Base-by-base conservation (phyloP, 257 asterid genomes). In the Solanum rostratum region DNA sequence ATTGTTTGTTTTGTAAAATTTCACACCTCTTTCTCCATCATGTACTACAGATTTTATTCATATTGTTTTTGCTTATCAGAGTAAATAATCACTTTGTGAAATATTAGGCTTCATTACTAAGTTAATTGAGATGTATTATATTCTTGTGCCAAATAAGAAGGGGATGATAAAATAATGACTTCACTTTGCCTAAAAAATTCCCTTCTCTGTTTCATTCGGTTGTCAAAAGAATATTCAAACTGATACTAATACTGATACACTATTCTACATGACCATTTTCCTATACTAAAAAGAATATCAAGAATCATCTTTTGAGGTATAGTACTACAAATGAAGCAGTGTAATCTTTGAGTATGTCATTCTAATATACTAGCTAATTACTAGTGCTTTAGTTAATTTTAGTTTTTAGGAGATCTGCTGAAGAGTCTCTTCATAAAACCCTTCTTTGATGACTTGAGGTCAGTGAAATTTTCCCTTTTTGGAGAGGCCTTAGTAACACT, bases 391-490 rank as follows among this genome's bases (percentile, higher is more conserved):
- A n/a, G 45, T 68, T 37, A 29, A 4, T 19, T 10, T 69, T 19
- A 37, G 94, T 88, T 88, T n/a, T 89, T 87, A 19, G 87, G 88
- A 71, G 90, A 89, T 76, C 91, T 91, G 60, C 37, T 80, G 86
- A 96, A 90, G 87, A 93, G 84, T 87, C 87, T 93, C 88, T 91
- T 93, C 84, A 94, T 85, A 85, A 97, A 93, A 15, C 74, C 89
- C 27, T 86, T 95, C 80, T 91, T 92, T 84, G 70, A 18, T 73
- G 89, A 87, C 52, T 73, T 87, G 30, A 57, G 70, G 86, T 90
- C 92, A 5, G 29, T 6, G 29, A 79, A 63, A 19, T 68, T 87
- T 24, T 49, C 86, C 89, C 91, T 55, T 91, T 79, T 37, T 70
- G 74, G 84, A 76, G 84, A 84, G 33, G 86, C 82, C 88, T 80